Conservation (phyloP, 257 asterid genomes). For the Lycium ferocissimum region DNA sequence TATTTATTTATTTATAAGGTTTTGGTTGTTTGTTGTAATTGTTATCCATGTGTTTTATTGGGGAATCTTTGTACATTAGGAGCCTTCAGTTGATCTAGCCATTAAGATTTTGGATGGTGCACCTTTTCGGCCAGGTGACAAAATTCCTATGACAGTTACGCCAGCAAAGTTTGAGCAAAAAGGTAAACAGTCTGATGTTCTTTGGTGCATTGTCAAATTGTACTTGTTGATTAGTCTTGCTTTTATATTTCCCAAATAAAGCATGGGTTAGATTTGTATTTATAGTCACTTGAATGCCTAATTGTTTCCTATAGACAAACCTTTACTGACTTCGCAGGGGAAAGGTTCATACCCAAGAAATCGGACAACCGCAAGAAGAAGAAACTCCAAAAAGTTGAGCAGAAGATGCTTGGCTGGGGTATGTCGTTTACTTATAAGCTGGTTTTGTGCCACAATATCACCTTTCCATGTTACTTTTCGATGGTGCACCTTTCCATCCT, state of each 20-base stretch:
- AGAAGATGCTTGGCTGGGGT: slow-evolving; percentile 99
- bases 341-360: slow-evolving; percentile 76
- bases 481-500: neutral
- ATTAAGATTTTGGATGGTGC: slow-evolving; percentile 84
- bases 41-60: slow-evolving; percentile 6
- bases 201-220: slow-evolving; percentile 32
- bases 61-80: slow-evolving; percentile 49
- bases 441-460: neutral
- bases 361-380: slow-evolving; percentile 88
- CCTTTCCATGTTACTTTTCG: neutral
- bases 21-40: slow-evolving; percentile 4
- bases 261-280: slow-evolving; percentile 1
- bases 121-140: slow-evolving; percentile 80
- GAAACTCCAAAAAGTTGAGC: slow-evolving; percentile 85
- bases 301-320: slow-evolving; percentile 26
- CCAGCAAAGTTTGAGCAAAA: slow-evolving; percentile 93
- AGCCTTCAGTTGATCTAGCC: slow-evolving; percentile 95
- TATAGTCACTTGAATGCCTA: neutral
- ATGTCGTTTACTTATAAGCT: slow-evolving; percentile 38
- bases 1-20: neutral
- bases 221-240: slow-evolving; percentile 9
- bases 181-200: slow-evolving; percentile 53
- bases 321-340: slow-evolving; percentile 59
- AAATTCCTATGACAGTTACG: slow-evolving; percentile 77
- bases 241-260: neutral